Evolutionary conservation across 495 filamentous ascomycete genomes (phyloP).

Genomic region (Massariosphaeria phaeospora): DNA sequence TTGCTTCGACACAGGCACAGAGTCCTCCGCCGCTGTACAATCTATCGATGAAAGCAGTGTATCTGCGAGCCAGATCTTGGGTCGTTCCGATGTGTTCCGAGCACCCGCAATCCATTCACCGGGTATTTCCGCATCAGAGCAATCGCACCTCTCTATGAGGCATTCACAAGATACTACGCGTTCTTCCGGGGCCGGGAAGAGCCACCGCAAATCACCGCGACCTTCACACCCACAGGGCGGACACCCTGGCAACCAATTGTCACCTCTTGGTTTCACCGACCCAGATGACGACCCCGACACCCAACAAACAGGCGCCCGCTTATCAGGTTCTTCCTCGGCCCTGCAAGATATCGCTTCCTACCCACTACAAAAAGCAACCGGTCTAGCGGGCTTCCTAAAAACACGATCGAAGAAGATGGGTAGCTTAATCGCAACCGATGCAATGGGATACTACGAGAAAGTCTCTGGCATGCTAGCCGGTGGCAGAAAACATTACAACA

Average conservation of each 20-base stretch:
- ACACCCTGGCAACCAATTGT: conserved; percentile 5
- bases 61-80: conserved; percentile 86
- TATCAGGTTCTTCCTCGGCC: conserved; percentile 50
- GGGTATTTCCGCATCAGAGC: conserved; percentile 34
- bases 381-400: conserved; percentile 77
- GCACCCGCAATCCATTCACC: conserved; percentile 62
- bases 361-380: conserved; percentile 80
- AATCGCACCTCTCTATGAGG: conserved; percentile 34
- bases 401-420: conserved; percentile 75
- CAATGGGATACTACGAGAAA: conserved; percentile 96
- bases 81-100: conserved; percentile 81
- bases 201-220: conserved; percentile 15
- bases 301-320: conserved; percentile 8
- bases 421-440: conserved; percentile 78
- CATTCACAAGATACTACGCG: conserved; percentile 46
- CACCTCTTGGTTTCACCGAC: conserved; percentile 20
- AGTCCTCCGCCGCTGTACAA: conserved; percentile 64
- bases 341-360: conserved; percentile 70
- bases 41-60: conserved; percentile 67
- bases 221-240: conserved; percentile 6
- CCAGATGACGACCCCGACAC: conserved; percentile 17
- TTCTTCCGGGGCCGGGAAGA: conserved; percentile 23
- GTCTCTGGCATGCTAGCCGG: conserved; percentile 97
- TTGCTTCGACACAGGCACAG: conserved; percentile 63
- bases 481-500: conserved; percentile 80